Base-by-base conservation (phyloP, 2,329 filamentous ascomycete genomes). In the Aureobasidium namibiae region DNA sequence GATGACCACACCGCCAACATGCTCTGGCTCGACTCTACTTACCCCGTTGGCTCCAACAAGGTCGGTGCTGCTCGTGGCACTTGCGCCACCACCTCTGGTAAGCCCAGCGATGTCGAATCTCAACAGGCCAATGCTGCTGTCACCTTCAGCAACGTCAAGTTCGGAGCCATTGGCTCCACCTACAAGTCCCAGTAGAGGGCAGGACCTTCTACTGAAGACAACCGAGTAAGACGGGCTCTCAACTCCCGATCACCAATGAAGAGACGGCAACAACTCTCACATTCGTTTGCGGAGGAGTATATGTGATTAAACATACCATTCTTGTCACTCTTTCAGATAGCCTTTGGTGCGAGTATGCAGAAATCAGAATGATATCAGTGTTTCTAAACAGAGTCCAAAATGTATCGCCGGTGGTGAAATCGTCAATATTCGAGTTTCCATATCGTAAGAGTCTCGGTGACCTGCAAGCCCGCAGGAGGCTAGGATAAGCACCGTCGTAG, bases 1-100 rank as follows among this genome's bases (percentile, higher is more conserved):
- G 82, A 87, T 68, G 86, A 89, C 74, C 81, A 88, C 73, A 72
- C 80, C 61, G 74, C 81, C 67, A 80, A 86, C 74, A 89, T 90
- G 86, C 80, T 87, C 67, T 90, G 87, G 87, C 81, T 90, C 66
- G 87, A 90, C 76, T 61, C 65, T 11, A 62, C 63, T 11, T 70
- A 68, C 61, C 69, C 69, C 11, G 61, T 57, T 26, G 54, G 53
- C 53, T 49, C 57, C 16, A 61, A 36, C 61, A 63, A 61, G 56
- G 60, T 63, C 52, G 66, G 66, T 34, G 61, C 63, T 16, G 61
- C 61, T 44, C 60, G 65, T 5, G 66, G 65, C 13, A 64, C 64
- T 23, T 67, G 65, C 52, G 39, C 63, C 42, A 62, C 63, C 39
- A 36, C 52, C 39, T 63, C 62, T 45, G 65, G 64, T 14, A 60